Evolutionary conservation across 768 basidiomycete genomes (phyloP).

Genomic region (Lactarius psammicola): DNA sequence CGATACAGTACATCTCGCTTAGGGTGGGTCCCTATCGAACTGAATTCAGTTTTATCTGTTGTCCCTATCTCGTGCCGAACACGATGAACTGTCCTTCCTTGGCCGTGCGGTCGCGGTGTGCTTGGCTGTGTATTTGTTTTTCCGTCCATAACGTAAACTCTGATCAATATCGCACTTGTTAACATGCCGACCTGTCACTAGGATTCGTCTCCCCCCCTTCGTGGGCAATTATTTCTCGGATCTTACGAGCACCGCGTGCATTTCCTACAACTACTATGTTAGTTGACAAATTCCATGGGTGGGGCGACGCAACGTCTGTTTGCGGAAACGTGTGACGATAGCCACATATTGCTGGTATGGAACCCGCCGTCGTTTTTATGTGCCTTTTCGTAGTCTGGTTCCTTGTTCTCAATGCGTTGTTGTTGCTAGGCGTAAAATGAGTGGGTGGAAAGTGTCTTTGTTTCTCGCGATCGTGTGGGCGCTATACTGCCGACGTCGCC

Average conservation of each 20-base stretch:
- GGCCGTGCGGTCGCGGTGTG: neutral
- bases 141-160: conserved; percentile 16
- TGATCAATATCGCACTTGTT: conserved; percentile 21
- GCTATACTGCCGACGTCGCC: conserved; percentile 12
- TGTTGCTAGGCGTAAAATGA: conserved; percentile 15
- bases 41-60: conserved; percentile 2
- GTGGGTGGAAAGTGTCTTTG: conserved; percentile 1
- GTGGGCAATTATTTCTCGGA: conserved; percentile 12
- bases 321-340: neutral
- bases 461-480: conserved; percentile 4
- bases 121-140: neutral
- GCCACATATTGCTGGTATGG: conserved; percentile 3
- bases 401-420: conserved; percentile 5
- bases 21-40: neutral
- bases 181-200: conserved; percentile 12
- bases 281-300: conserved; percentile 15
- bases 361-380: conserved; percentile 7
- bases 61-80: conserved; percentile 17
- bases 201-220: conserved; percentile 7
- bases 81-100: neutral
- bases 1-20: neutral
- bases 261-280: conserved; percentile 13
- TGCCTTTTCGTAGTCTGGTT: conserved; percentile 8
- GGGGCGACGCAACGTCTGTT: neutral
- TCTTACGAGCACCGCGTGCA: conserved; percentile 19